Base-by-base conservation (phyloP, 306 rosid species). In the Inga oerstediana region DNA sequence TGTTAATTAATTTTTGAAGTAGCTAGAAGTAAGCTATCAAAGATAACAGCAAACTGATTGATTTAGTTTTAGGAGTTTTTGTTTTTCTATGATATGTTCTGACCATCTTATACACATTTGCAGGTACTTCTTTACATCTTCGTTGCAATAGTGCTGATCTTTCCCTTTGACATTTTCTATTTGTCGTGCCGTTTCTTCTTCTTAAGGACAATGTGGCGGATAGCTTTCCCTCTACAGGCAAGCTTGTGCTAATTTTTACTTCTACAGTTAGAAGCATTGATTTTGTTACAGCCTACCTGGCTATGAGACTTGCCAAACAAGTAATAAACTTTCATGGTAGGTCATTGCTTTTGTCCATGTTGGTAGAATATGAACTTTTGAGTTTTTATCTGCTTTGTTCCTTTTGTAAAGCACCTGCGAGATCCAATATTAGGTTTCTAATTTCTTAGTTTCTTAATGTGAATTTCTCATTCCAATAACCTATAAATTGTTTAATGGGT, bases 111-210 rank as follows among this genome's bases (percentile, higher is more conserved):
- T 75, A 39, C 84, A 37, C 81, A 6, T 84, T 83, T 82, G 90
- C 97, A 97, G 99, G 99, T 94, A 76, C 97, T 97, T 84, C 94
- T 97, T 84, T 97, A 97, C 87, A 84, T 91, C 65, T 83, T 87
- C 77, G 93, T 94, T 76, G 94, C 89, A n/a, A 84, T 94, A 85
- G 37, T 94, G 84, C 80, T 97, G 89, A 79, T 94, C 82, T 97
- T 97, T 89, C 98, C 99, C 80, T 97, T 97, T 75, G 98, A 97
- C 82, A 94, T 97, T 84, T 97, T 97, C 80, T 97, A 89, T 86
- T 90, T 94, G 88, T 91, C 99, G 78, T 84, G 98, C 67, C 97
- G 99, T 61, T 97, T 79, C 88, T 97, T 90, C 94, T 89, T 97
- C 71, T 83, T 94, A 80, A 91, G 97, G 95, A 94, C 98, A 74